phyloP scores from a whole-genome alignment of 2,329 filamentous ascomycete species.

The Verticillium klebahnii region DNA sequence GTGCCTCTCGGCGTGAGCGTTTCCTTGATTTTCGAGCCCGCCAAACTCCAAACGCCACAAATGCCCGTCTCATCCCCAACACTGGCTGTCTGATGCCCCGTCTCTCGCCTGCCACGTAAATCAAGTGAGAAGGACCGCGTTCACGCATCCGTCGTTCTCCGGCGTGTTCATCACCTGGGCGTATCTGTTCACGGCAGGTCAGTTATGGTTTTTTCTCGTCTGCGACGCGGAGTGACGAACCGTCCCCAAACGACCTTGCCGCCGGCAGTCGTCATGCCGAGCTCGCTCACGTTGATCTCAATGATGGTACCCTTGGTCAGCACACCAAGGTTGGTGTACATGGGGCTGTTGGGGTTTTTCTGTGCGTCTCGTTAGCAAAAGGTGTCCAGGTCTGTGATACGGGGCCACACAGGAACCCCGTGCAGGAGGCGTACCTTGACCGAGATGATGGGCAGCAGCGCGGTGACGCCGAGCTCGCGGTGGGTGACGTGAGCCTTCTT shows the following conservation, averaged over 20 bases:
- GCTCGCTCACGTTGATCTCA: conserved; percentile 76
- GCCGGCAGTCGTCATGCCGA: conserved; percentile 55
- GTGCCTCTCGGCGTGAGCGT: not conserved
- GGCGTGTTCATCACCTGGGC: conserved; percentile 38
- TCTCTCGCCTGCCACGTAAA: not conserved
- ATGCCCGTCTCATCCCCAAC: not conserved
- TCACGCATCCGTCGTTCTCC: conserved; percentile 42
- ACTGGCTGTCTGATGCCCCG: not conserved
- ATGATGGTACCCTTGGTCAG: conserved; percentile 67
- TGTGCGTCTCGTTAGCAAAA: conserved; percentile 64
- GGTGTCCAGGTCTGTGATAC: not conserved
- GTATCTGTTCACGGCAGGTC: not conserved
- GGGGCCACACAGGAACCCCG: not conserved
- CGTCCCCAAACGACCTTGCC: conserved; percentile 94
- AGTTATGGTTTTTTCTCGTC: not conserved
- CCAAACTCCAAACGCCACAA: not conserved
- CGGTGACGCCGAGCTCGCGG: conserved; percentile 78
- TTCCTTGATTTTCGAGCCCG: not conserved
- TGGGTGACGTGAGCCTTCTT: conserved; percentile 57
- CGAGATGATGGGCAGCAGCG: conserved; percentile 75
- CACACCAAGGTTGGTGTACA: conserved; percentile 91
- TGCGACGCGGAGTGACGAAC: conserved; percentile 61
- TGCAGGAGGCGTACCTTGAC: conserved; percentile 22
- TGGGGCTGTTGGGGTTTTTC: conserved; percentile 62
- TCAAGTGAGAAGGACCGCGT: conserved; percentile 26